Evolutionary conservation across 2,329 filamentous ascomycete species (phyloP), one percentile per base, ranked within the genome.

Genomic region (Didymella sp.): DNA sequence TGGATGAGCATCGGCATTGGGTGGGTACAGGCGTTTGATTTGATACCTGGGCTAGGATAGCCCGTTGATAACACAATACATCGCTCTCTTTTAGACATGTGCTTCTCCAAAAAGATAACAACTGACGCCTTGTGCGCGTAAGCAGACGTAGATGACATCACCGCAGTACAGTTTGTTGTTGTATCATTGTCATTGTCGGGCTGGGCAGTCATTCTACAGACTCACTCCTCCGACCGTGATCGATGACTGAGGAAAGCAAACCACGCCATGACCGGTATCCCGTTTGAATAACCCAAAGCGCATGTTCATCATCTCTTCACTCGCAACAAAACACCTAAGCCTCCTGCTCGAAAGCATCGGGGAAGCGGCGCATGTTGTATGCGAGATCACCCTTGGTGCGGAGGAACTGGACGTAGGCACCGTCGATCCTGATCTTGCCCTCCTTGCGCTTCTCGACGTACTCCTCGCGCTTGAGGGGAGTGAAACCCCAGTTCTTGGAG

Each of bases 401-500:
- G 75, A 98, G 88, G 90, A 99, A 99, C 87, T 99, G 92, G 74
- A 99, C 95, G 84, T 99, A 99, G 76, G 95, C 95, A 88, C 95
- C 95, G 76, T 99, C 95, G 74, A 96, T 90, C 87, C 94, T 91
- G 84, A 99, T 89, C 79, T 88, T 89, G 79, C 95, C 95, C 76
- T 89, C 90, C 79, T 92, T 86, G 88, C 96, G 96, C 85, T 94
- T 91, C 82, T 92, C 87, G 79, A 96, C 85, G 85, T 98, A 99
- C 82, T 99, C 95, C 74, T 98, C 95, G 75, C 95, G 93, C 77
- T 92, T 90, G 76, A 99, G 91, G 79, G 93, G 93, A 65, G 95
- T 99, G 91, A 99, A 99, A 74, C 95, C 95, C 95, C 95, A 99
- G 89, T 99, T 99, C 92, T 98, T 99, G 87, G 91, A 96, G 84